Percentiles rank a stretch among this genome's conserved stretches.
Conservation (phyloP, 805 yeast genomes). For the Metschnikowia aberdeeniae region DNA sequence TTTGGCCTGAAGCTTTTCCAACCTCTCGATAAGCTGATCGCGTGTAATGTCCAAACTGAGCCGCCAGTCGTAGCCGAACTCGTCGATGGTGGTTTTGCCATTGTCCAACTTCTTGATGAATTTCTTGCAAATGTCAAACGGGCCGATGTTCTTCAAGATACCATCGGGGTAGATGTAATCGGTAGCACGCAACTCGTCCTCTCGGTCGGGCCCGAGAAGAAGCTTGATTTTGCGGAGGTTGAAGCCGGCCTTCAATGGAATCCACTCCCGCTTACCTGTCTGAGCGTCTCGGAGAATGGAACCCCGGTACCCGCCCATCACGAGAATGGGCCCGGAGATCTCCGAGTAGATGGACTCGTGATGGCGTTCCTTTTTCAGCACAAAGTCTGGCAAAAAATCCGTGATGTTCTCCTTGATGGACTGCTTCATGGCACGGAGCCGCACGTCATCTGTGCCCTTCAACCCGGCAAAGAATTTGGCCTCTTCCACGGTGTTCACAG, state of each 20-base stretch:
- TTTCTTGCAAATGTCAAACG: constrained; percentile 70
- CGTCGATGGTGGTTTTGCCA: constrained; percentile 58
- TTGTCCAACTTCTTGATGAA: constrained; percentile 55
- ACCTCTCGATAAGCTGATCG: constrained; percentile 45
- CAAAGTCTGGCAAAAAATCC: constrained; percentile 35
- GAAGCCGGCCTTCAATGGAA: constrained; percentile 82
- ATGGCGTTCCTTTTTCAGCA: constrained; percentile 24
- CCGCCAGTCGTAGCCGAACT: constrained; percentile 95
- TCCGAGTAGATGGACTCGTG: constrained; percentile 49
- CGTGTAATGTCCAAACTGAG: constrained; percentile 58
- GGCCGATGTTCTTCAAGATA: constrained; percentile 77
- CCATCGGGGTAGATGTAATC: constrained; percentile 65
- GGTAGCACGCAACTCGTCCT: constrained; percentile 60
- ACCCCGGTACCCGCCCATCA: constrained; percentile 89
- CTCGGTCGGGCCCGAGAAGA: constrained; percentile 64
- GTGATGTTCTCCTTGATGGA: constrained; percentile 51
- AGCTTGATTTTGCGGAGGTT: constrained; percentile 67
- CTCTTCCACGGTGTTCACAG: constrained; percentile 62
- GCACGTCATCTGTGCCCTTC: constrained; percentile 60
- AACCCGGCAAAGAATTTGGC: constrained; percentile 50
- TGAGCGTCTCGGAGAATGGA: constrained; percentile 62
- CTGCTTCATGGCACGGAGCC: constrained; percentile 65
- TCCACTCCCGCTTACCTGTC: constrained; percentile 73
- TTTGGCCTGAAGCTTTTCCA: constrained; percentile 42
- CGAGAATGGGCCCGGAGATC: constrained; percentile 72